phyloP scores from a whole-genome alignment of 208 protist genomes.

The Acanthamoeba quina region DNA sequence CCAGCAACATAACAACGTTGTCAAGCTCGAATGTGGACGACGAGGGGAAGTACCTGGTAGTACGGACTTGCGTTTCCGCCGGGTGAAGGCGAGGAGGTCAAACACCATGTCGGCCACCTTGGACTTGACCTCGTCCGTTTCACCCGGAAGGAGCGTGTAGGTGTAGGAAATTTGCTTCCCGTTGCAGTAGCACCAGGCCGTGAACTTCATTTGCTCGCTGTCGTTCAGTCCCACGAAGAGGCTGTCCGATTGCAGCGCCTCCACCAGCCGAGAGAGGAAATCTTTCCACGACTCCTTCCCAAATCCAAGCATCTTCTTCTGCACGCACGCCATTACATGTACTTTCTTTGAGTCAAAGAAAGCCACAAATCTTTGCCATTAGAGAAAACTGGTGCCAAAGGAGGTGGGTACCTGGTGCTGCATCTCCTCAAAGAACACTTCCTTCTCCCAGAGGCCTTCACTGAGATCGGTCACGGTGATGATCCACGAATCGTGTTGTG shows the following conservation, averaged over 20 bases:
- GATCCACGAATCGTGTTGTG: slow-evolving; percentile 28
- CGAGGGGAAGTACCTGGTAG: not conserved
- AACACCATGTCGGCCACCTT: slow-evolving; percentile 68
- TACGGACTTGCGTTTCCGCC: not conserved
- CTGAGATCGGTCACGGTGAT: slow-evolving; percentile 55
- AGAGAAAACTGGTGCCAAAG: too few species aligned
- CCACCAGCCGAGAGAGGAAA: not conserved
- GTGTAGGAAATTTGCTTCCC: slow-evolving; percentile 45
- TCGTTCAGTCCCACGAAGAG: slow-evolving; percentile 50
- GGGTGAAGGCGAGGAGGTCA: slow-evolving; percentile 33
- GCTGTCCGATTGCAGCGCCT: slow-evolving; percentile 29
- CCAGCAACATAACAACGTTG: too few species aligned
- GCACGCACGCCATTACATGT: too few species aligned
- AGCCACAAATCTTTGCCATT: too few species aligned
- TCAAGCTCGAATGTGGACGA: not conserved
- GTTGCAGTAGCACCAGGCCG: slow-evolving; percentile 30
- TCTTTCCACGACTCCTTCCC: slow-evolving; percentile 36
- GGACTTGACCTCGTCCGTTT: not conserved
- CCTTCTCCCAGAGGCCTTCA: slow-evolving; percentile 62
- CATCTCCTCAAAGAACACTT: slow-evolving; percentile 68
- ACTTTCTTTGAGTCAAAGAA: too few species aligned
- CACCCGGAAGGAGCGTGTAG: not conserved
- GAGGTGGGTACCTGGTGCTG: not conserved
- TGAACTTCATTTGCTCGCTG: slow-evolving; percentile 34
- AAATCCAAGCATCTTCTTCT: slow-evolving; percentile 26